Evolutionary conservation across 805 yeast genomes (phyloP), one percentile per base, ranked within the genome.

Genomic region (Teunomyces aglyptinius): DNA sequence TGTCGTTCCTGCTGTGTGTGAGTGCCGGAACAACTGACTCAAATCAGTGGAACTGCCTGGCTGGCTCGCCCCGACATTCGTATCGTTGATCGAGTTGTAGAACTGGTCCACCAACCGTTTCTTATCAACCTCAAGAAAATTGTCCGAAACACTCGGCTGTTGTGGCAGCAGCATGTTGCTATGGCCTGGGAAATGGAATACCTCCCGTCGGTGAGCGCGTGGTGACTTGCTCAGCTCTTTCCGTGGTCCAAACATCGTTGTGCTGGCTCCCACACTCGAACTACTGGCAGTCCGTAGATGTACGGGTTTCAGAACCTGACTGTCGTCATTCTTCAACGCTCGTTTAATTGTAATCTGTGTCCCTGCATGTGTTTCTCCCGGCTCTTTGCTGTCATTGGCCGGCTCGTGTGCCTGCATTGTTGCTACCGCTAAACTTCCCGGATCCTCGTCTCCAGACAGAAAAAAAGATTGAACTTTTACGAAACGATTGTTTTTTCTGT

Each of bases 41-140:
- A 36, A 36, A 13, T 41, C 35, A 24, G 33, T 18, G 3, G 20
- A 13, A 16, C 33, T 38, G 13, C 33, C 33, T 12, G 18, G 38
- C 32, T 27, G 22, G n/a, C 33, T 24, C 41, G 18, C 22, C 2
- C 26, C 26, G n/a, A 42, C 13, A 12, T 39, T 18, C 12, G 49
- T 28, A 16, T 65, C 70, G 38, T 54, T 55, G 32, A 52, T 28
- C 36, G 65, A 40, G 39, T 52, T 64, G 54, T 67, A 69, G 53
- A 72, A 72, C 52, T 71, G 76, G 47, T 70, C 74, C 41, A 70
- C 76, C 45, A 72, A 55, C 28, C 71, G 56, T 49, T 69, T 68
- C 35, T 58, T 57, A 43, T 63, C 68, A 26, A 45, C 48, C 10
- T 40, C 49, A 16, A 32, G 24, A 19, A 18, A 42, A 13, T 22